These are phyloP conservation scores for Pisolithus thermaeus DNA, from an alignment of 1,284 basidiomycete species.

Conservation along the genomic window DNA sequence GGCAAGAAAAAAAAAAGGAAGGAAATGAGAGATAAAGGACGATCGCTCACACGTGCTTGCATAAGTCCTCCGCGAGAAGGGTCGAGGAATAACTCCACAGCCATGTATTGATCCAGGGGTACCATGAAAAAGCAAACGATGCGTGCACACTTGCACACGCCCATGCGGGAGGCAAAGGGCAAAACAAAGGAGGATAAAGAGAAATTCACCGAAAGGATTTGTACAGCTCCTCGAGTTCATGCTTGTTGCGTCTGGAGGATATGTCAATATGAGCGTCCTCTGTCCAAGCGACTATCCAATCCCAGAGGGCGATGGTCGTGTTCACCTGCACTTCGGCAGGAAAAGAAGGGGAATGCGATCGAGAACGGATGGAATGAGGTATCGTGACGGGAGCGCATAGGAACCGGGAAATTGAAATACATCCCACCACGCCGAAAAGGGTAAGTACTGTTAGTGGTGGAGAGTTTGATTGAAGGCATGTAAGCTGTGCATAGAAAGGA, in stretches of 20 bases:
- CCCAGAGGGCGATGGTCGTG: slow-evolving; percentile 88
- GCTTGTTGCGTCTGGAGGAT: slow-evolving; percentile 61
- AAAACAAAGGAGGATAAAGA: neutral
- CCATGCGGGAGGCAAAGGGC: neutral
- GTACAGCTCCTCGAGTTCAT: slow-evolving; percentile 75
- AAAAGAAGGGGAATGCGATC: neutral
- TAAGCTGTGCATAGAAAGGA: neutral
- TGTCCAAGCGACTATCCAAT: slow-evolving; percentile 76
- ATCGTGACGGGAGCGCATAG: too few relatives aligned
- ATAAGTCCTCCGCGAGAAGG: too few relatives aligned
- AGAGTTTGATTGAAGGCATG: neutral
- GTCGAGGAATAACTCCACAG: too few relatives aligned
- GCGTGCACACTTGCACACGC: neutral
- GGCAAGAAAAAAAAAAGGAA: too few relatives aligned
- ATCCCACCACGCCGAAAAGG: neutral
- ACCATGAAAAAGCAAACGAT: neutral
- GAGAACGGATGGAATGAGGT: neutral
- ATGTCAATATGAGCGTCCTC: slow-evolving; percentile 67
- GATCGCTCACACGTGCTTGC: too few relatives aligned
- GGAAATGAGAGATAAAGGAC: too few relatives aligned
- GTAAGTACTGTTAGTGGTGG: neutral
- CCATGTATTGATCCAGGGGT: neutral
- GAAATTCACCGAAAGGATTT: slow-evolving; percentile 67
- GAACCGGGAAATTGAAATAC: too few relatives aligned
- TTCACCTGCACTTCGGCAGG: slow-evolving; percentile 43